Percentiles rank a stretch among this genome's conserved stretches.
Evolutionary conservation across 768 basidiomycete species (phyloP).

Genomic region (Royoungia palumana): DNA sequence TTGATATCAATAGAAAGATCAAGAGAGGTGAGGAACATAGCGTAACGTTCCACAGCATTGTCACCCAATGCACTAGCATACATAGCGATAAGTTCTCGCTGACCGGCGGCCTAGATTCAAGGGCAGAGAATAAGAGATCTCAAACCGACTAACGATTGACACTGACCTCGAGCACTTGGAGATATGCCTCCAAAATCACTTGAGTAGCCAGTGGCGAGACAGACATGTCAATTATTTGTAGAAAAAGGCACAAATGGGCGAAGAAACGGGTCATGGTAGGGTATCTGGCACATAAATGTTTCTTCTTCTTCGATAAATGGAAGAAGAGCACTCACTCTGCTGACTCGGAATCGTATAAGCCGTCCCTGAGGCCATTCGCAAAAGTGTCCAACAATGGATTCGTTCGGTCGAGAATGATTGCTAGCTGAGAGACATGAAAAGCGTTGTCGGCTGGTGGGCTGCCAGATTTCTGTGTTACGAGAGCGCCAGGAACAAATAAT

Average conservation of each 20-base stretch:
- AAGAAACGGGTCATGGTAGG: slow-evolving; percentile 83
- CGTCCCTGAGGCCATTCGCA: slow-evolving; percentile 52
- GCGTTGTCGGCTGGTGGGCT: slow-evolving; percentile 67
- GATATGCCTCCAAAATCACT: slow-evolving; percentile 82
- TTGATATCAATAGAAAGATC: slow-evolving; percentile 59
- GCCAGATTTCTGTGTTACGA: slow-evolving; percentile 3
- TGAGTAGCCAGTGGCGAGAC: slow-evolving; percentile 76
- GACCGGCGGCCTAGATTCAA: slow-evolving; percentile 55
- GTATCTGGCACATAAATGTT: slow-evolving; percentile 43
- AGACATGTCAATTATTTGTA: slow-evolving; percentile 74
- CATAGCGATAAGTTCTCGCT: slow-evolving; percentile 86
- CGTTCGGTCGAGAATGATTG: slow-evolving; percentile 71
- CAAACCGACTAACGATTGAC: background rate
- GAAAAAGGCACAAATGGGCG: slow-evolving; percentile 86
- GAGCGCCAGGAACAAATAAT: background rate
- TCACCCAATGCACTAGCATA: slow-evolving; percentile 90
- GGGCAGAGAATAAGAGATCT: background rate
- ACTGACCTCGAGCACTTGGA: slow-evolving; percentile 79
- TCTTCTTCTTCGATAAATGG: background rate
- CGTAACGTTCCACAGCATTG: slow-evolving; percentile 90
- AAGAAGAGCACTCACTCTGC: slow-evolving; percentile 50
- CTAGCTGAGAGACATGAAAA: slow-evolving; percentile 79
- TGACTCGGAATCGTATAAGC: slow-evolving; percentile 44
- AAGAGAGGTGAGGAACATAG: slow-evolving; percentile 80
- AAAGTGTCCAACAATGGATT: slow-evolving; percentile 67